Conservation (phyloP, 108 stramenopile genomes). For the Nitzschia sp. region DNA sequence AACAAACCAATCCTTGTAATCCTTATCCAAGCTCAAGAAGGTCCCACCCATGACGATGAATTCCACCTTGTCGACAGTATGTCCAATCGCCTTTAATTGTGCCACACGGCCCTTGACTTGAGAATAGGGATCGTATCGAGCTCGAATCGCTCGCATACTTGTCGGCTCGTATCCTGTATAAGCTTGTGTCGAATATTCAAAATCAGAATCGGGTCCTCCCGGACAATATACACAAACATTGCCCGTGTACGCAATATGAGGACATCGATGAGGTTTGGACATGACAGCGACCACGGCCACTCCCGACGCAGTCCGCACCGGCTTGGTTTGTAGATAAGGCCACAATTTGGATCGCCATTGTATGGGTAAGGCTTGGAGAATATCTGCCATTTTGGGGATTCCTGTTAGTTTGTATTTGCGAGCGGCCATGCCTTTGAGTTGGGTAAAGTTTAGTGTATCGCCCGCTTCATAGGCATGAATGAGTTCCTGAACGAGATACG, state of each 20-base stretch:
- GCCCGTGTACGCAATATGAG: conserved; percentile 94
- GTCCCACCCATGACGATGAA: conserved; percentile 98
- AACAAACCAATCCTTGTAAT: conserved; percentile 93
- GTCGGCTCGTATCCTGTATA: conserved; percentile 98
- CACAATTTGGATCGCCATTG: conserved; percentile 72
- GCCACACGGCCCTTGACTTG: conserved; percentile 91
- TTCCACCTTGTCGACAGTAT: conserved; percentile 94
- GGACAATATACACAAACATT: conserved; percentile 97
- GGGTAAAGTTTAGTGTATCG: conserved; percentile 82
- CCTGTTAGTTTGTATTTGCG: conserved; percentile 84
- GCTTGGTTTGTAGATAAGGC: conserved; percentile 90
- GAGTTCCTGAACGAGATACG: conserved; percentile 82
- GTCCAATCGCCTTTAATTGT: conserved; percentile 87
- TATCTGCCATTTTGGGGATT: conserved; percentile 89
- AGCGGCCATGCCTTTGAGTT: conserved; percentile 76
- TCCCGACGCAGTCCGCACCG: conserved; percentile 92
- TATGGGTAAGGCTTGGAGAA: conserved; percentile 87
- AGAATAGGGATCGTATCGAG: conserved; percentile 90
- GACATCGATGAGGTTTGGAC: conserved; percentile 96
- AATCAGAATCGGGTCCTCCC: conserved; percentile 94
- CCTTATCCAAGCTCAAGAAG: conserved; percentile 87
- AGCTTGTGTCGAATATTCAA: conserved; percentile 96
- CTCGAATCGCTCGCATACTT: conserved; percentile 93
- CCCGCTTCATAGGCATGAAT: conserved; percentile 85
- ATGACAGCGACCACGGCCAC: conserved; percentile 96